A percentile compares a stretch with the other conserved stretches of the same genome.
phyloP scores from a whole-genome alignment of 495 filamentous ascomycete genomes.

The Aspergillus steynii region DNA sequence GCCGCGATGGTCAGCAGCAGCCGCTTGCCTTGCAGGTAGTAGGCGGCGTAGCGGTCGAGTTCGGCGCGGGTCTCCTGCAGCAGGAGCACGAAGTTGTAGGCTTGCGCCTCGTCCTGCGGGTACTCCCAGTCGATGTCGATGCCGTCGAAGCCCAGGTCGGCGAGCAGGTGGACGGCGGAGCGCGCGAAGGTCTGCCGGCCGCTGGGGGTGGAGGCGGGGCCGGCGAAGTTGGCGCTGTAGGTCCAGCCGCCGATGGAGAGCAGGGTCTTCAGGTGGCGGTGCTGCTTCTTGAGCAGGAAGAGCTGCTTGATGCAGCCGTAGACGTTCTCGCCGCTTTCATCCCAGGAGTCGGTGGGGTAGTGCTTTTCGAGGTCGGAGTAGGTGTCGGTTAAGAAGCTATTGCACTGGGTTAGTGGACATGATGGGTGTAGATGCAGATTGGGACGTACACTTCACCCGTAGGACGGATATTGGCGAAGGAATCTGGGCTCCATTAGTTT shows the following conservation, averaged over 20 bases:
- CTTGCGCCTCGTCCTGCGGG: constrained; percentile 45
- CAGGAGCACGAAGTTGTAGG: constrained; percentile 62
- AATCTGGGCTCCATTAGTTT: constrained; percentile 29
- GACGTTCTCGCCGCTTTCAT: constrained; percentile 44
- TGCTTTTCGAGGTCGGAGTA: constrained; percentile 86
- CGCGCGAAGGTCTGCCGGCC: constrained; percentile 71
- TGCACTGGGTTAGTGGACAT: background rate
- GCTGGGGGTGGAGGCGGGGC: constrained; percentile 56
- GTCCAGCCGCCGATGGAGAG: constrained; percentile 97
- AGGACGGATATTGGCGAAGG: constrained; percentile 68
- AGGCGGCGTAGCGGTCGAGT: constrained; percentile 62
- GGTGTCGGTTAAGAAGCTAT: constrained; percentile 64
- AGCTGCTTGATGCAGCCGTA: constrained; percentile 85
- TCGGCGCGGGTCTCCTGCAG: constrained; percentile 54
- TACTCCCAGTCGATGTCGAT: constrained; percentile 67
- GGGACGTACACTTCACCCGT: constrained; percentile 60
- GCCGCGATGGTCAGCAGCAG: constrained; percentile 71
- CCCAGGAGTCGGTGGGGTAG: constrained; percentile 55
- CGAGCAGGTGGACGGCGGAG: constrained; percentile 63
- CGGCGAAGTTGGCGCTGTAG: constrained; percentile 82
- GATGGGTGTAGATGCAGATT: background rate
- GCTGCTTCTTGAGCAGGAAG: constrained; percentile 80
- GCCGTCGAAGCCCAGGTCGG: constrained; percentile 63
- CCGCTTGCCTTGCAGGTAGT: constrained; percentile 46
- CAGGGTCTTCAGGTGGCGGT: constrained; percentile 86